Percentiles rank a stretch among this genome's conserved stretches.
Evolutionary conservation across 2,329 filamentous ascomycete genomes (phyloP).

Genomic region (Stachybotrys echinatus): DNA sequence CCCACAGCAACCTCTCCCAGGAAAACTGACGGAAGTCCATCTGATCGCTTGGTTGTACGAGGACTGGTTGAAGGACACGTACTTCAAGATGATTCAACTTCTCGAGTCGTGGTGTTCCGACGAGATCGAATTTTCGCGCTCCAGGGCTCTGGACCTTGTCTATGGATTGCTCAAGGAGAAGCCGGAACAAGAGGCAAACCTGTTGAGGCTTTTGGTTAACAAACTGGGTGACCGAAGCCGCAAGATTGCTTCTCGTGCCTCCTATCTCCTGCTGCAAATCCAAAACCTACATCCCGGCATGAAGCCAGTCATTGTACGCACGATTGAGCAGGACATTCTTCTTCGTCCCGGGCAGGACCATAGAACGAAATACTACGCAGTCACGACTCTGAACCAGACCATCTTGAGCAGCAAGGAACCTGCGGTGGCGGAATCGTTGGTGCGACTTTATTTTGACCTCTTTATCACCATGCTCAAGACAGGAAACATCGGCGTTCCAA

Average conservation of each 20-base stretch:
- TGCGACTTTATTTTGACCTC: constrained; percentile 88
- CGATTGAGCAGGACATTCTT: constrained; percentile 81
- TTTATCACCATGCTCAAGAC: constrained; percentile 79
- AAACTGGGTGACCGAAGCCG: constrained; percentile 93
- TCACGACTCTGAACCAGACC: constrained; percentile 96
- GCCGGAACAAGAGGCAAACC: constrained; percentile 93
- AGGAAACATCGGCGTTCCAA: constrained; percentile 27
- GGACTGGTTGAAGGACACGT: constrained; percentile 90
- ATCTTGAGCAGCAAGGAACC: constrained; percentile 83
- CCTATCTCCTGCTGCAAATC: constrained; percentile 88
- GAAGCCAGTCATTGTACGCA: constrained; percentile 81
- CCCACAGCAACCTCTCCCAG: constrained; percentile 64
- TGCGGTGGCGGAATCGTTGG: constrained; percentile 69
- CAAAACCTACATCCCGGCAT: constrained; percentile 86
- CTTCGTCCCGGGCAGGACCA: constrained; percentile 82
- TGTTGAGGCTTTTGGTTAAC: constrained; percentile 87
- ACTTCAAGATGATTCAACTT: constrained; percentile 88
- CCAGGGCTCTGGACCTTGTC: constrained; percentile 82
- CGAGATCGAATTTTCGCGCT: constrained; percentile 89
- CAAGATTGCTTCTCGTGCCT: constrained; percentile 91
- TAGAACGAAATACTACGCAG: constrained; percentile 89
- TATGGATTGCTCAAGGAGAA: constrained; percentile 91
- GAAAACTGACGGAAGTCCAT: constrained; percentile 67
- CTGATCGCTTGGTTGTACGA: constrained; percentile 88
- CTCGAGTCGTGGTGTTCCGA: constrained; percentile 92